A percentile compares a stretch with the other conserved stretches of the same genome.
Conservation (phyloP, 495 filamentous ascomycete genomes). For the Bacidia rubella region DNA sequence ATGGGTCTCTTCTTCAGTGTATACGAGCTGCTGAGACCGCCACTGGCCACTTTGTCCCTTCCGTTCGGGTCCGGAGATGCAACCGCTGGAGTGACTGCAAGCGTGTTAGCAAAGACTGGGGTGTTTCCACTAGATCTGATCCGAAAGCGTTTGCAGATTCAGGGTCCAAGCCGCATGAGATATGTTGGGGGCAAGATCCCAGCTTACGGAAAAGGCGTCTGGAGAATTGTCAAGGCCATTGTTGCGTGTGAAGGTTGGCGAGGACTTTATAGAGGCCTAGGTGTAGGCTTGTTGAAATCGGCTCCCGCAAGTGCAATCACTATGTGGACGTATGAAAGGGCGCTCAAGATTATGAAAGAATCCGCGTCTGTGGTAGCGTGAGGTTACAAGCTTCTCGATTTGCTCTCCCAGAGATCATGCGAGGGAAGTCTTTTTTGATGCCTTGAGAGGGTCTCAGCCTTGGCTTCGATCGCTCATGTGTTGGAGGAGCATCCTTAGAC, state of each 20-base stretch:
- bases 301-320: conserved; percentile 91
- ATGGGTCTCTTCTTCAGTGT: conserved; percentile 92
- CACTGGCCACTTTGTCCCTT: conserved; percentile 38
- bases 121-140: conserved; percentile 93
- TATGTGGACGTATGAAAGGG: conserved; percentile 94
- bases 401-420: background rate
- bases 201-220: conserved; percentile 52
- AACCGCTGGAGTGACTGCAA: conserved; percentile 62
- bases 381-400: too few relatives aligned
- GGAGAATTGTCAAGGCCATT: conserved; percentile 50
- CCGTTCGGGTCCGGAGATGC: conserved; percentile 72
- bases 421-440: background rate
- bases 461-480: conserved; percentile 25
- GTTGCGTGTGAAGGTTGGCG: conserved; percentile 56
- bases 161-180: conserved; percentile 64
- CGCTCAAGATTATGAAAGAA: conserved; percentile 43
- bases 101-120: conserved; percentile 68
- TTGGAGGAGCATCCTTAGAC: conserved; percentile 38
- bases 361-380: background rate
- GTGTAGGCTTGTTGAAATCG: conserved; percentile 82
- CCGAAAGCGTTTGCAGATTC: conserved; percentile 85
- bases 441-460: background rate
- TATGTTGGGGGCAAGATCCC: conserved; percentile 88
- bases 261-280: conserved; percentile 78
- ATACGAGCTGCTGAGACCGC: conserved; percentile 59